These are phyloP conservation scores for Elongisporangium undulatum DNA, from an alignment of 352 stramenopile genomes.

Conservation along the genomic window DNA sequence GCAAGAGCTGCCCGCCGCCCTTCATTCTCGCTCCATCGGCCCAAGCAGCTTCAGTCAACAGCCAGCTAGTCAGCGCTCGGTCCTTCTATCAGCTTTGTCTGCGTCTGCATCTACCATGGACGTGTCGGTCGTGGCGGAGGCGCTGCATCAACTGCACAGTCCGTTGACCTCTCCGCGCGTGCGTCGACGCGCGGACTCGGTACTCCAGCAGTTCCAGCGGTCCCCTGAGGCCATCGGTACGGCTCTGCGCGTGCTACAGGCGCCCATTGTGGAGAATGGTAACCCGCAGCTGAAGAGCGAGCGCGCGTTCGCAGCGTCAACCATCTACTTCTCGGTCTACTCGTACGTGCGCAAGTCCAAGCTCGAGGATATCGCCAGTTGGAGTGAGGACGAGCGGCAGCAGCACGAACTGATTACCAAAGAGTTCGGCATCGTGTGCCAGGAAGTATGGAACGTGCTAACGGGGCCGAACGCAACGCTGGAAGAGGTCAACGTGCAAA, in stretches of 20 bases:
- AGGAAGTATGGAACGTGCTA: constrained; percentile 74
- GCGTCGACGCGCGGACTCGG: constrained; percentile 63
- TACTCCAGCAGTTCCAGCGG: constrained; percentile 72
- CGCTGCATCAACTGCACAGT: constrained; percentile 72
- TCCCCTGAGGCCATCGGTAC: constrained; percentile 57
- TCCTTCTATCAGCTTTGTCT: background rate
- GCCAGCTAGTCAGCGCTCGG: background rate
- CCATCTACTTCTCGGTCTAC: constrained; percentile 62
- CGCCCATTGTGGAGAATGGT: constrained; percentile 34
- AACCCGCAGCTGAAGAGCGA: constrained; percentile 37
- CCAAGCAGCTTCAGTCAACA: background rate
- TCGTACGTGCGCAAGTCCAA: constrained; percentile 73
- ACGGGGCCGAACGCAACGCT: constrained; percentile 44
- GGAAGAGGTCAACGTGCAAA: constrained; percentile 66
- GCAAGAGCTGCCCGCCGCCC: background rate
- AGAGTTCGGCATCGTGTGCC: constrained; percentile 57
- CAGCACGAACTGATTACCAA: constrained; percentile 54
- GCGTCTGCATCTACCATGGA: constrained; percentile 26
- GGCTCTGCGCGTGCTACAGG: constrained; percentile 48
- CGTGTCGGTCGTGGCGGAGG: constrained; percentile 42
- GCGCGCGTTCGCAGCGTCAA: constrained; percentile 65
- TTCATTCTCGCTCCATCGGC: background rate
- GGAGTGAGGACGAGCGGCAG: constrained; percentile 41
- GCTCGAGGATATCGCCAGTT: constrained; percentile 45
- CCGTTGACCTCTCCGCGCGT: constrained; percentile 59